Evolutionary conservation across 2,329 filamentous ascomycete genomes (phyloP).

Genomic region (Dichotomopilus funicola): DNA sequence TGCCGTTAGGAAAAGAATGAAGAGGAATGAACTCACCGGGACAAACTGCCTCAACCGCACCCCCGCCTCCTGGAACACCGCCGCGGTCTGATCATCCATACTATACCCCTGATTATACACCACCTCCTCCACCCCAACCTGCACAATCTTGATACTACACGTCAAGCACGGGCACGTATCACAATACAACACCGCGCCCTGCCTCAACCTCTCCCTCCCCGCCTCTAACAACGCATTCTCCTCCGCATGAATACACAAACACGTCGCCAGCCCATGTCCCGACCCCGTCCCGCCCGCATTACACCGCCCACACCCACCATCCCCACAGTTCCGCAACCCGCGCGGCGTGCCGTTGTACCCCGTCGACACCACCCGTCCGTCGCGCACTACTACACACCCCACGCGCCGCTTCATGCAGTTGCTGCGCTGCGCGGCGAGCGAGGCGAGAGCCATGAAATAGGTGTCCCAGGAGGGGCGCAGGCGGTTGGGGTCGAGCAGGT

Average conservation of each 20-base stretch:
- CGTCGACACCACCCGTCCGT: conserved; percentile 83
- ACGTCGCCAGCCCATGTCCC: conserved; percentile 74
- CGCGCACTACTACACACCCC: conserved; percentile 83
- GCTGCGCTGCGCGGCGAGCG: conserved; percentile 78
- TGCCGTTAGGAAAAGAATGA: neutral
- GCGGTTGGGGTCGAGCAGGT: conserved; percentile 71
- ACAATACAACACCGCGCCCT: conserved; percentile 80
- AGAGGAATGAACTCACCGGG: conserved; percentile 51
- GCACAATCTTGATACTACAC: conserved; percentile 96
- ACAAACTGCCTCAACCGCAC: conserved; percentile 82
- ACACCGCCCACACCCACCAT: conserved; percentile 84
- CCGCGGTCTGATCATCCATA: conserved; percentile 81
- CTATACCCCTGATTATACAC: conserved; percentile 92
- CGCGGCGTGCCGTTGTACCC: conserved; percentile 98
- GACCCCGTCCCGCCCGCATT: conserved; percentile 60
- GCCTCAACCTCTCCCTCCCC: conserved; percentile 79
- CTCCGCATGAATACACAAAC: conserved; percentile 94
- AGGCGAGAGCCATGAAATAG: conserved; percentile 97
- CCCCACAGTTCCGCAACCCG: conserved; percentile 80
- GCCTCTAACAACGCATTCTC: conserved; percentile 96
- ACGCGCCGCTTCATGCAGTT: conserved; percentile 99
- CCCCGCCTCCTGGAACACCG: conserved; percentile 76
- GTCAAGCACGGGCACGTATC: conserved; percentile 96
- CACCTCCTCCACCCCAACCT: conserved; percentile 92
- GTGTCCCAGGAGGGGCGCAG: conserved; percentile 89